phyloP scores from a whole-genome alignment of 805 yeast species.

The Ogataea allantospora region DNA sequence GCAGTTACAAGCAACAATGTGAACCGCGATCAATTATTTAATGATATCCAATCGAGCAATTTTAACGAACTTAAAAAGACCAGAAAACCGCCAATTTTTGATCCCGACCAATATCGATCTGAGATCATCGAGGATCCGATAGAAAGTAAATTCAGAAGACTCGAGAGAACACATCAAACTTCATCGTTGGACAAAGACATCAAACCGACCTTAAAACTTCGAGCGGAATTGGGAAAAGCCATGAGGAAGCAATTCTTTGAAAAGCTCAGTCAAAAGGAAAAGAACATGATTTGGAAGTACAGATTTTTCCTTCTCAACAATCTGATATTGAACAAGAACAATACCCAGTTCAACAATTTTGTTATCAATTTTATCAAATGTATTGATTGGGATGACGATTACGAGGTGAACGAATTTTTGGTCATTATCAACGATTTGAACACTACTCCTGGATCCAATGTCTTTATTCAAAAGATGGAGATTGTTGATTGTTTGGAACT shows the following conservation, averaged over 20 bases:
- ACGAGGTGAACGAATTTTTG: constrained; percentile 76
- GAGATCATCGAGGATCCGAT: constrained; percentile 67
- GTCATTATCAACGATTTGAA: constrained; percentile 33
- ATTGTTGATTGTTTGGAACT: constrained; percentile 59
- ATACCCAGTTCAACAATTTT: constrained; percentile 36
- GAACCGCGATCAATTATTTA: constrained; percentile 20
- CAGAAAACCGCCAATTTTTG: constrained; percentile 43
- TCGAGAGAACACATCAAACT: constrained; percentile 80
- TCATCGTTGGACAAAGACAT: constrained; percentile 77
- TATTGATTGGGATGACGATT: constrained; percentile 82
- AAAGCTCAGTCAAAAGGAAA: constrained; percentile 76
- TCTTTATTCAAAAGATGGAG: constrained; percentile 34
- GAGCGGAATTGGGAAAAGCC: constrained; percentile 70
- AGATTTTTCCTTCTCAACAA: constrained; percentile 75
- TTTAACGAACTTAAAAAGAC: constrained; percentile 9
- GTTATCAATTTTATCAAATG: constrained; percentile 73
- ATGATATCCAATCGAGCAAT: constrained; percentile 27
- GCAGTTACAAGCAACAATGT: constrained; percentile 20
- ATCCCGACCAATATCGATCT: constrained; percentile 57
- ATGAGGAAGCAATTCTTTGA: constrained; percentile 81
- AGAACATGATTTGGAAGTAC: constrained; percentile 86
- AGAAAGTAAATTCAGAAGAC: constrained; percentile 78
- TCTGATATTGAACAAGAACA: constrained; percentile 33
- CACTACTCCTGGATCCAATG: constrained; percentile 21
- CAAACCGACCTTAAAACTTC: constrained; percentile 80